A percentile compares a stretch with the other conserved stretches of the same genome.
These are phyloP conservation scores for Aspergillus brasiliensis DNA, from an alignment of 2,329 filamentous ascomycete species.

Conservation along the genomic window DNA sequence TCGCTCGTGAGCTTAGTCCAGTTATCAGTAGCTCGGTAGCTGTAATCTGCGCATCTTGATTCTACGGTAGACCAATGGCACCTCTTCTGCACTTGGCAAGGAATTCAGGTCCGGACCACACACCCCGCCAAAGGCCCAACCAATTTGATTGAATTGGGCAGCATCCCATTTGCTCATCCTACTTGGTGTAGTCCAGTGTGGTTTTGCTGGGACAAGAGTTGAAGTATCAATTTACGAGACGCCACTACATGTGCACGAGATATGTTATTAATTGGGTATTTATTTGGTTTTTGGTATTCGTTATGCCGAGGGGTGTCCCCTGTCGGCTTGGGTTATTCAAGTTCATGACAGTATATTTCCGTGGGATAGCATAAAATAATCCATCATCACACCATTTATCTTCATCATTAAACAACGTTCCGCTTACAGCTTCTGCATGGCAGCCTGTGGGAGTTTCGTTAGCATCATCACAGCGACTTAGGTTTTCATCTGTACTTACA, in stretches of 20 bases:
- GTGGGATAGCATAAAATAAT: slow-evolving; percentile 37
- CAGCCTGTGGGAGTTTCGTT: slow-evolving; percentile 48
- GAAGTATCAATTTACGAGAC: neutral
- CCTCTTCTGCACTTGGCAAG: neutral
- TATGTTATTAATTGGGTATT: slow-evolving; percentile 19
- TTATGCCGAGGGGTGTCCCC: slow-evolving; percentile 29
- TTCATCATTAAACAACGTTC: slow-evolving; percentile 34
- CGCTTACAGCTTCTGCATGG: slow-evolving; percentile 88
- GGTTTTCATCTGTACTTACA: slow-evolving; percentile 46
- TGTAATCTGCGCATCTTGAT: neutral
- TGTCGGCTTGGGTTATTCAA: slow-evolving; percentile 27
- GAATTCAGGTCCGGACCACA: neutral
- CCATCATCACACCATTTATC: slow-evolving; percentile 35
- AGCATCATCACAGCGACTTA: slow-evolving; percentile 12
- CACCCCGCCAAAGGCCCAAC: neutral
- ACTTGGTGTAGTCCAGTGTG: neutral
- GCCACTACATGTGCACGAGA: neutral
- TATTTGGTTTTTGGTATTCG: slow-evolving; percentile 33
- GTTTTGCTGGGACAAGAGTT: neutral
- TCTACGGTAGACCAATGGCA: slow-evolving; percentile 9
- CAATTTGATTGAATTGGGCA: neutral
- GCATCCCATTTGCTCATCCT: neutral
- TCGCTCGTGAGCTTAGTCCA: neutral
- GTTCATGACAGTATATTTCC: slow-evolving; percentile 42
- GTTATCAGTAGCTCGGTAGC: neutral